A percentile compares a stretch with the other conserved stretches of the same genome.
Conservation (phyloP, 371 early-diverging fungal genomes). For the Syncephalastrum sp. region DNA sequence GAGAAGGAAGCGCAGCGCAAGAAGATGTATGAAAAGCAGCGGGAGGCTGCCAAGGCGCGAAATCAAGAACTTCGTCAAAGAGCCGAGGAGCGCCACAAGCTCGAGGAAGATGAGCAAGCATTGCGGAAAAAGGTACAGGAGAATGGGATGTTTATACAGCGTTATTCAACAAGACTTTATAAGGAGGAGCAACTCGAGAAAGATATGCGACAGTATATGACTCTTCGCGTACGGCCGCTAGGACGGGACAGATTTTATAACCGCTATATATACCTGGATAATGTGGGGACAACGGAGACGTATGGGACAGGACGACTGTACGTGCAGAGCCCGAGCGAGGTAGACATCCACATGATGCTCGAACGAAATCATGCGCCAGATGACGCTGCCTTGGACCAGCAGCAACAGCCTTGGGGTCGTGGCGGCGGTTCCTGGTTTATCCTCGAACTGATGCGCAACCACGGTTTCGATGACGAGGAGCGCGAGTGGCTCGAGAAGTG, state of each 20-base stretch:
- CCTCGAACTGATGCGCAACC: conserved; percentile 39
- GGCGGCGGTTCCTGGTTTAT: conserved; percentile 43
- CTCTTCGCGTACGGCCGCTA: conserved; percentile 67
- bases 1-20: conserved; percentile 45
- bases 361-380: conserved; percentile 27
- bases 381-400: conserved; percentile 9
- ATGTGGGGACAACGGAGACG: conserved; percentile 56
- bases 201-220: conserved; percentile 58
- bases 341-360: conserved; percentile 50
- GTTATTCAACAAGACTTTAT: neutral
- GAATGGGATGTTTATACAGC: neutral
- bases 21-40: conserved; percentile 37
- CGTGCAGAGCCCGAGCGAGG: conserved; percentile 56
- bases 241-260: conserved; percentile 86
- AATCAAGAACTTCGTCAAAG: conserved; percentile 47
- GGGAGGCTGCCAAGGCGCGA: conserved; percentile 44
- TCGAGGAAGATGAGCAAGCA: conserved; percentile 51
- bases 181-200: conserved; percentile 67
- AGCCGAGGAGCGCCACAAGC: conserved; percentile 45
- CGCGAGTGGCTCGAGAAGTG: conserved; percentile 39
- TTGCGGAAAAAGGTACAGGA: conserved; percentile 36
- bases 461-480: conserved; percentile 38
- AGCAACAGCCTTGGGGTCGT: conserved; percentile 39
- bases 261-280: conserved; percentile 86
- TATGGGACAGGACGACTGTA: conserved; percentile 66